These are phyloP conservation scores for Trebouxia gelatinosa DNA, from an alignment of 163 green algal genomes.

Conservation along the genomic window DNA sequence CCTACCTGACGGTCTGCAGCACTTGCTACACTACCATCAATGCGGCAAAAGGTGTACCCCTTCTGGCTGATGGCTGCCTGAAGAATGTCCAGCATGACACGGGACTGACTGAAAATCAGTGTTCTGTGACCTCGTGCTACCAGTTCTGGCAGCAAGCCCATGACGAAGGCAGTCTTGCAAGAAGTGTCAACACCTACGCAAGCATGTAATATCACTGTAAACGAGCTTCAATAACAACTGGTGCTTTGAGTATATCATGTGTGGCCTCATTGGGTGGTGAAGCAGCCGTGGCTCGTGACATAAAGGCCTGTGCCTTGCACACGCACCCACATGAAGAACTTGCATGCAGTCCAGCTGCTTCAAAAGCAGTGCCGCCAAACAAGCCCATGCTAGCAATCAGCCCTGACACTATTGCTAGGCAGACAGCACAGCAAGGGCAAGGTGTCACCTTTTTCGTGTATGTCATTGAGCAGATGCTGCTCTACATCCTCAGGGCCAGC, in stretches of 20 bases:
- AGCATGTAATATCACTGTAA: background rate
- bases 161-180: constrained; percentile 84
- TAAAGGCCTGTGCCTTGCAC: too few species aligned
- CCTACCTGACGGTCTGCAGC: constrained; percentile 62
- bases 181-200: constrained; percentile 55
- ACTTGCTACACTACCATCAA: constrained; percentile 76
- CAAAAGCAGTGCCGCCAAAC: background rate
- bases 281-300: too few species aligned
- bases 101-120: constrained; percentile 91
- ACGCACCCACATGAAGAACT: too few species aligned
- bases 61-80: constrained; percentile 56
- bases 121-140: constrained; percentile 74
- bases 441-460: constrained; percentile 31
- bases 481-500: constrained; percentile 34
- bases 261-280: background rate
- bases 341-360: background rate
- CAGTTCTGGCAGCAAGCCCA: constrained; percentile 52
- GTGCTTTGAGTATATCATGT: background rate
- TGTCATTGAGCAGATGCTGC: constrained; percentile 48
- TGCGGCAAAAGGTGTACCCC: constrained; percentile 64
- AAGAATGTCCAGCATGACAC: constrained; percentile 93
- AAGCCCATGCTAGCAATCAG: background rate
- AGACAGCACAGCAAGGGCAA: background rate
- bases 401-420: background rate
- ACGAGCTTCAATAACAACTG: background rate